phyloP scores from a whole-genome alignment of 495 filamentous ascomycete genomes.

The Xylaria longipes region DNA sequence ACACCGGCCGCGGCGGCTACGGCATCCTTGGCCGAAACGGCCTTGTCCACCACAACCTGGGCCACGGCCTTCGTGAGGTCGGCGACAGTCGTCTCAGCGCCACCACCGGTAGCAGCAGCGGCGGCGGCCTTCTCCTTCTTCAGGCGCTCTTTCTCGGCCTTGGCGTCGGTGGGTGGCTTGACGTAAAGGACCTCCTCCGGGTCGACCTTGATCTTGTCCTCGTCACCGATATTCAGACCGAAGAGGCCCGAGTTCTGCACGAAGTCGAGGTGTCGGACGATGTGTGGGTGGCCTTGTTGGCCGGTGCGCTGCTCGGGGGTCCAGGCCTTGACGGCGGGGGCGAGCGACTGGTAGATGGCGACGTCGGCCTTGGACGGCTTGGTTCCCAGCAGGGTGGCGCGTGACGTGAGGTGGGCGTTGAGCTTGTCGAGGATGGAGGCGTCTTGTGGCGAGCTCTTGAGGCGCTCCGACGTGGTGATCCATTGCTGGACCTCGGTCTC shows the following conservation, averaged over 20 bases:
- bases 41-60: constrained; percentile 40
- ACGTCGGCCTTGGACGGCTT: constrained; percentile 93
- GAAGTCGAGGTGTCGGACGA: constrained; percentile 91
- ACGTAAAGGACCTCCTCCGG: constrained; percentile 79
- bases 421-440: constrained; percentile 74
- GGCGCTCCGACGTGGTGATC: constrained; percentile 74
- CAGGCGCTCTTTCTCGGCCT: constrained; percentile 86
- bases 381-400: constrained; percentile 86
- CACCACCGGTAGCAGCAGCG: constrained; percentile 48
- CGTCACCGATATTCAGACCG: constrained; percentile 69
- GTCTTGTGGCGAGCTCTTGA: constrained; percentile 61
- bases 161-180: constrained; percentile 79
- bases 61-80: constrained; percentile 59
- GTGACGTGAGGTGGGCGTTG: constrained; percentile 84
- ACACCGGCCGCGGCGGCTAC: constrained; percentile 49
- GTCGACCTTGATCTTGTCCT: constrained; percentile 83
- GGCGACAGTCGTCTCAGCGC: constrained; percentile 47
- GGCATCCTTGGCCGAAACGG: constrained; percentile 48
- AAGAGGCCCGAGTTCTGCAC: constrained; percentile 89
- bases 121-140: constrained; percentile 81
- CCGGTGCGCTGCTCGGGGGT: constrained; percentile 87
- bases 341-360: constrained; percentile 81
- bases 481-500: constrained; percentile 87
- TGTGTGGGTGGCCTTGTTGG: constrained; percentile 85
- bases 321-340: constrained; percentile 81